Evolutionary conservation across 2,329 filamentous ascomycete species (phyloP).

Genomic region (Trichophyton benhamiae): DNA sequence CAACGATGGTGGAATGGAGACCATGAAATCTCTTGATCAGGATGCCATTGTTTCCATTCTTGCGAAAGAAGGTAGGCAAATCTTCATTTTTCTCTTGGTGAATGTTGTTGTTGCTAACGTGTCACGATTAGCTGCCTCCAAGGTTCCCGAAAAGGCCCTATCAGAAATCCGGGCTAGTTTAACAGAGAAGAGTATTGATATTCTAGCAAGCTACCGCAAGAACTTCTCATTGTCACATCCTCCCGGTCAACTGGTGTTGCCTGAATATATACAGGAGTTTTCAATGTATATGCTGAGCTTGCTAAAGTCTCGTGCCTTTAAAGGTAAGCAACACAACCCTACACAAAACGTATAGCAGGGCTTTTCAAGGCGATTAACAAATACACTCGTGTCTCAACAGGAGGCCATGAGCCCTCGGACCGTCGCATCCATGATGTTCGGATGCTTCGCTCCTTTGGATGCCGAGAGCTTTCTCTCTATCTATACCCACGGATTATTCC

Average conservation of each 20-base stretch:
- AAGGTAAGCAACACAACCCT: conserved; percentile 38
- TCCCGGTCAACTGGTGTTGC: conserved; percentile 83
- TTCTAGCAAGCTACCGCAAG: conserved; percentile 83
- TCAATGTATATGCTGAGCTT: conserved; percentile 90
- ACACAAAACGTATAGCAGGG: neutral
- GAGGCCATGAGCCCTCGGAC: conserved; percentile 80
- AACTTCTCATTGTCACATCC: conserved; percentile 79
- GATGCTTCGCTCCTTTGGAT: conserved; percentile 77
- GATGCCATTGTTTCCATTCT: conserved; percentile 81
- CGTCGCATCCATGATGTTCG: conserved; percentile 83
- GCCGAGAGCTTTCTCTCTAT: conserved; percentile 75
- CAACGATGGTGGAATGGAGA: conserved; percentile 68
- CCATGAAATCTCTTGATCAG: conserved; percentile 88
- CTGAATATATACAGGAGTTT: conserved; percentile 91
- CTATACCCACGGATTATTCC: conserved; percentile 91
- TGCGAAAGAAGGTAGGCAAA: conserved; percentile 59
- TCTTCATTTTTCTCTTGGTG: conserved; percentile 1
- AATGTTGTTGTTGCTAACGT: conserved; percentile 2
- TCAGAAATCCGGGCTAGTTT: conserved; percentile 76
- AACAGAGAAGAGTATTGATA: conserved; percentile 84
- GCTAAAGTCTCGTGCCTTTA: conserved; percentile 84
- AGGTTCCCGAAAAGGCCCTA: conserved; percentile 60
- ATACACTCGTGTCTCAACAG: conserved; percentile 24
- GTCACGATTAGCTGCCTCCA: conserved; percentile 53
- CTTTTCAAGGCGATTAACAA: neutral